Base-by-base conservation (phyloP, 805 yeast species). In the Pichia kluyveri region DNA sequence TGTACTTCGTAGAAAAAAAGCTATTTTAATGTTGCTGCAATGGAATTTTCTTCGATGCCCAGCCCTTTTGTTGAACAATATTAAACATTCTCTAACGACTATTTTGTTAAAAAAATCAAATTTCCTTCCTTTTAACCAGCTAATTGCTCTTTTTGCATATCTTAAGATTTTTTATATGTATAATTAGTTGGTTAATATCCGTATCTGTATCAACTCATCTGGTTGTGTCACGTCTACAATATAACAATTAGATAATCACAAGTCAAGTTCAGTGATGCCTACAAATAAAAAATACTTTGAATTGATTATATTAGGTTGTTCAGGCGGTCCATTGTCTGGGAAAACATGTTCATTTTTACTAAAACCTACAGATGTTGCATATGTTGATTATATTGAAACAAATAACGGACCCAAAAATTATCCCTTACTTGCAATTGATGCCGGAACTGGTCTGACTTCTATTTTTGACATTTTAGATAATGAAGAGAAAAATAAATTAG, bases 321-420 rank as follows among this genome's bases (percentile, higher is more conserved):
- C 86, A 2, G 96, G 96, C 8, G 96, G 96, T 2, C 96, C 96
- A 0, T 60, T 80, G 12, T 93, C 86, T 32, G 76, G 81, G 8
- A 67, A 72, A 17, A 86, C 84, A 4, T 86, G 91, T 53, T 72
- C 86, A 3, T 75, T 80, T 50, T 65, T 89, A 46, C 54, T 89
- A 18, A 84, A 86, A 57, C 81, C 88, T 0, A 57, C 72, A 2
- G 39, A 57, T 7, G 48, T 72, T 3, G 54, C 74, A 1, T 81
- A 76, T 58, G 27, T 38, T 10, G 49, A 53, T n/a, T 62, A 67
- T 11, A 66, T 73, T 28, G 54, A 67, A 6, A 50, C 57, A 3
- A 46, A 61, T 10, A 45, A 59, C 4, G 28, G 19, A 15, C 23
- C 39, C 14, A 43, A 17, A 4, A 40, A 46, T 8, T 64, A 69